phyloP scores from a whole-genome alignment of 2,329 filamentous ascomycete genomes.

The Fusarium sp. region DNA sequence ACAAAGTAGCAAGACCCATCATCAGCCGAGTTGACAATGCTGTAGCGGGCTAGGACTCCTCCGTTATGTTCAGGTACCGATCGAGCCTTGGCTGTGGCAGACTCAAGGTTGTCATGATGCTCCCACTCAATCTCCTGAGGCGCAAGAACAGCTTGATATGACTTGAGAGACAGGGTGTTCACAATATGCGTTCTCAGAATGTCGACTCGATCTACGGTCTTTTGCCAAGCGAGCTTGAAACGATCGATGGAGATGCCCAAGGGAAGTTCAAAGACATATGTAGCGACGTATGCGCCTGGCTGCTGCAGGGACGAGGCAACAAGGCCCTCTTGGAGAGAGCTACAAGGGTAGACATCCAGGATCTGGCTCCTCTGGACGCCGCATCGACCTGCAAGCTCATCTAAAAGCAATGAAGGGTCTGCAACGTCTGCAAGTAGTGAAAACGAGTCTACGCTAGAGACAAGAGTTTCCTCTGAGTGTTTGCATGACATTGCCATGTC shows the following conservation, averaged over 20 bases:
- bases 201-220: conserved; percentile 21
- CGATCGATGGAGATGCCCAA: neutral
- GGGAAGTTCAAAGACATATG: conserved; percentile 33
- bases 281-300: conserved; percentile 36
- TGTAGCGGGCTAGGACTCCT: conserved; percentile 15
- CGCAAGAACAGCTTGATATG: conserved; percentile 31
- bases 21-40: neutral
- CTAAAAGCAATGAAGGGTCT: conserved; percentile 5
- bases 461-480: neutral
- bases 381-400: conserved; percentile 23
- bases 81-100: neutral
- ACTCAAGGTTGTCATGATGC: neutral
- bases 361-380: conserved; percentile 8
- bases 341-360: conserved; percentile 31
- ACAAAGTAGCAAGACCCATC: conserved; percentile 17
- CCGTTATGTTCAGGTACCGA: conserved; percentile 27
- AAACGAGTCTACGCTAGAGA: neutral
- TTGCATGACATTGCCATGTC: conserved; percentile 21
- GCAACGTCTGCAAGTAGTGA: conserved; percentile 5
- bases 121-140: conserved; percentile 25
- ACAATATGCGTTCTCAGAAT: conserved; percentile 43
- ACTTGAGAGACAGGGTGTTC: conserved; percentile 21
- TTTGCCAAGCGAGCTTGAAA: conserved; percentile 40
- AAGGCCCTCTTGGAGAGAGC: conserved; percentile 35
- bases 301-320: conserved; percentile 29